Evolutionary conservation across 2,329 filamentous ascomycete genomes (phyloP), one percentile per base, ranked within the genome.

Genomic region (Ascocoryne sarcoides): DNA sequence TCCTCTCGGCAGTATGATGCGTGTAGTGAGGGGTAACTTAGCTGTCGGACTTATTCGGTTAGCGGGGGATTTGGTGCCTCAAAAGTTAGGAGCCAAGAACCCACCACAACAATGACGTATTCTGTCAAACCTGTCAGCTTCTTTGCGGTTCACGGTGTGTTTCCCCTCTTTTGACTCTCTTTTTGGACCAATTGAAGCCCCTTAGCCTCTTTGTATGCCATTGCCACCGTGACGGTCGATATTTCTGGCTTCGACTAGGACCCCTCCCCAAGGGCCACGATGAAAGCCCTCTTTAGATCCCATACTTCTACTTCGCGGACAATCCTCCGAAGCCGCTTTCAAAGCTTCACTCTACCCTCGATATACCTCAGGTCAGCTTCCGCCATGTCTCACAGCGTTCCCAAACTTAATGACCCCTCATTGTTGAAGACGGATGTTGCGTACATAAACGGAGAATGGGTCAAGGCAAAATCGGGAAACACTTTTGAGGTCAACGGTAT

Each of bases 401-500:
- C 56, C 32, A 58, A 88, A 81, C 76, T 90, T 56, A 84, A 79
- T 58, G 84, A 90, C 53, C 75, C 76, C 26, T 85, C 82, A 17
- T 75, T 98, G 45, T 76, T 96, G 56, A 95, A 93, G 68, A 77
- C 82, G 53, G 76, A 89, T 60, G 75, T 76, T 66, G 52, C 79
- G 56, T 95, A 90, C 60, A 80, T 96, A 58, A 90, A 98, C 61
- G 92, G 92, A 57, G 75, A 94, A 73, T 98, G 89, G 85, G 76
- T 93, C 47, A 73, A 75, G 53, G 85, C 90, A 53, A 76, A 79
- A 57, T 94, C 87, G 1, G 86, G 87, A 59, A 80, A 93, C 73
- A 95, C 87, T 33, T 98, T 96, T 62, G 81, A 92, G 60, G 85
- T 95, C 45, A 71, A 76, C 49, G 82, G 79, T 82, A 64, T 23